Evolutionary conservation across 78 protist species (phyloP), one percentile per base, ranked within the genome.

Genomic region (Dictyostelium purpureum): DNA sequence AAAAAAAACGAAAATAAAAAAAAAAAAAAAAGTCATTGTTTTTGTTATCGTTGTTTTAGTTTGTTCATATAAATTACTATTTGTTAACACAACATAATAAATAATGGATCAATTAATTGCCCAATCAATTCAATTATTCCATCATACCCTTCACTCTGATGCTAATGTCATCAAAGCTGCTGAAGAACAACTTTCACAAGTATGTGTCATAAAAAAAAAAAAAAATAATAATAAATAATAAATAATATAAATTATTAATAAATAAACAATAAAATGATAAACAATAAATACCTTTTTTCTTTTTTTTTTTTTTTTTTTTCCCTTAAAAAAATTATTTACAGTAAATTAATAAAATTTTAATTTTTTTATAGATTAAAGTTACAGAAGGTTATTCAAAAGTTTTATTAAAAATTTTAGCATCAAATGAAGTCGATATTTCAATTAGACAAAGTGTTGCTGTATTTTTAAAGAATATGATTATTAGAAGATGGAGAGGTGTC

Each of bases 391-490:
- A 47, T 45, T 40, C 92, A 45, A 59, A 63, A 45, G 31, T 59
- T 12, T 74, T 85, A 31, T 42, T 85, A 35, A 70, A 77, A 40
- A 52, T 85, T 59, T 42, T 85, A 31, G 92, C 92, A 85, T 57
- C 76, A 21, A 85, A 85, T 85, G 92, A 85, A 57, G 42, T 85
- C 12, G 65, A 85, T 31, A 61, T 73, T 28, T 35, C 74, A 61
- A 73, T 73, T 54, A 51, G 76, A 43, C 80, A 85, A 37, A 82
- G 81, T n/a, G 92, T 45, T 59, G 42, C 92, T 19, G 26, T 85
- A 24, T 85, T 37, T 43, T 45, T 85, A 33, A 85, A 85, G 51
- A 85, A 85, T 73, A 85, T 85, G 92, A 47, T 61, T 26, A 35
- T 74, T 45, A 18, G 7, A 14, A 21, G 26, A 37, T 85, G 82